Evolutionary conservation across 2,329 filamentous ascomycete genomes (phyloP).

Genomic region (Botrytis medusae): DNA sequence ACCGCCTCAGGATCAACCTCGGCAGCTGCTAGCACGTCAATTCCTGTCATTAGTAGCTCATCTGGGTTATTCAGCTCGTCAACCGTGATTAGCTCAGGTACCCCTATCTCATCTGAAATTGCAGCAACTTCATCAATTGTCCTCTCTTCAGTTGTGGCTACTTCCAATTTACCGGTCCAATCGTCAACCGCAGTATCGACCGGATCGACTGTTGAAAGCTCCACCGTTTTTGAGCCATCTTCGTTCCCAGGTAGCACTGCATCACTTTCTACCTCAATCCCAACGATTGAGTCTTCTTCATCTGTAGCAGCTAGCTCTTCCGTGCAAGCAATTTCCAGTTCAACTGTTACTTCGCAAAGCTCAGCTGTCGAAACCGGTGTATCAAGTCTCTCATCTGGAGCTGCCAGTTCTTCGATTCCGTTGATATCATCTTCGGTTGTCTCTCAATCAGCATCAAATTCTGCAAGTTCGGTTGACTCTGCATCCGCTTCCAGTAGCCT

Average conservation of each 20-base stretch:
- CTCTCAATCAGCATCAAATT: background rate
- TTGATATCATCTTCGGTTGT: background rate
- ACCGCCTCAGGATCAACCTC: background rate
- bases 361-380: background rate
- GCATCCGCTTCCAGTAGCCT: background rate
- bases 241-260: background rate
- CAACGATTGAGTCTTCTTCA: background rate
- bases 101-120: background rate
- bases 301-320: background rate
- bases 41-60: background rate
- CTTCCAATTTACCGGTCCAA: background rate
- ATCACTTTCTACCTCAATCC: background rate
- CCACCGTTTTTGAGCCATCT: background rate
- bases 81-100: background rate
- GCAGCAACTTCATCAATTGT: background rate
- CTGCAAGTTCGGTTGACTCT: background rate
- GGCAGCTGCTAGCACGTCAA: background rate
- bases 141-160: background rate
- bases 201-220: background rate
- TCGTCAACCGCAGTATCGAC: background rate
- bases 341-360: background rate
- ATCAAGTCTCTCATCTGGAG: background rate
- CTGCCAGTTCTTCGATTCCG: background rate
- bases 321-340: background rate
- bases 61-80: background rate